Evolutionary conservation across 2,329 filamentous ascomycete genomes (phyloP).

Genomic region (Endothia cerciana): DNA sequence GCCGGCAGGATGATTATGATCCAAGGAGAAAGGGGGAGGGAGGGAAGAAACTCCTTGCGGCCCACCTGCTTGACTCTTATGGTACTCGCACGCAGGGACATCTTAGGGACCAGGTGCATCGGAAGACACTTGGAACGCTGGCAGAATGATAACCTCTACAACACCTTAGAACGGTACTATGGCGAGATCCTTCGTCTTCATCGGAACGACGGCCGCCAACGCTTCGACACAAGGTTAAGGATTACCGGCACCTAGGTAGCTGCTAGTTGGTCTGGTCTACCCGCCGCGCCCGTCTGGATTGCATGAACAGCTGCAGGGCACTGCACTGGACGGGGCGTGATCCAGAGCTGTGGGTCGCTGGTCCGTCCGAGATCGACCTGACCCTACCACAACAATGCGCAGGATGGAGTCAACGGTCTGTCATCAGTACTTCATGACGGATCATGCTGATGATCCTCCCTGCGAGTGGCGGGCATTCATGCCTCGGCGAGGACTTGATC

Average conservation of each 20-base stretch:
- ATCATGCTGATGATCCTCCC: not conserved
- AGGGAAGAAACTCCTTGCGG: not conserved
- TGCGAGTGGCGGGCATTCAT: not conserved
- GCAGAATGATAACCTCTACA: not conserved
- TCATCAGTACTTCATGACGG: not conserved
- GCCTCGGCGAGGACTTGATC: not conserved
- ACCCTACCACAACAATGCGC: not conserved
- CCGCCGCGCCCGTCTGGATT: not conserved
- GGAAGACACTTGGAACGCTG: not conserved
- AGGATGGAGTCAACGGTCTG: not conserved
- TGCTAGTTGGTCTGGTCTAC: not conserved
- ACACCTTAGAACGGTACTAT: not conserved
- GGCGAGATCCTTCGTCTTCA: not conserved
- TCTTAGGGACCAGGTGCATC: not conserved
- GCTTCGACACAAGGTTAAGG: not conserved
- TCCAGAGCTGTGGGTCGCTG: not conserved
- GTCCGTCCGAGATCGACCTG: not conserved
- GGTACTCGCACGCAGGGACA: not conserved
- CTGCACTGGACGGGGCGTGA: not conserved
- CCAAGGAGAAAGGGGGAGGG: not conserved
- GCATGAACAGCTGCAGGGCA: not conserved
- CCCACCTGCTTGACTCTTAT: not conserved
- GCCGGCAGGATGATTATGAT: not conserved
- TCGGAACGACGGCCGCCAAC: not conserved
- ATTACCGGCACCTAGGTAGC: not conserved